phyloP scores from a whole-genome alignment of 2,329 filamentous ascomycete genomes.

The Stachybotrys elegans region DNA sequence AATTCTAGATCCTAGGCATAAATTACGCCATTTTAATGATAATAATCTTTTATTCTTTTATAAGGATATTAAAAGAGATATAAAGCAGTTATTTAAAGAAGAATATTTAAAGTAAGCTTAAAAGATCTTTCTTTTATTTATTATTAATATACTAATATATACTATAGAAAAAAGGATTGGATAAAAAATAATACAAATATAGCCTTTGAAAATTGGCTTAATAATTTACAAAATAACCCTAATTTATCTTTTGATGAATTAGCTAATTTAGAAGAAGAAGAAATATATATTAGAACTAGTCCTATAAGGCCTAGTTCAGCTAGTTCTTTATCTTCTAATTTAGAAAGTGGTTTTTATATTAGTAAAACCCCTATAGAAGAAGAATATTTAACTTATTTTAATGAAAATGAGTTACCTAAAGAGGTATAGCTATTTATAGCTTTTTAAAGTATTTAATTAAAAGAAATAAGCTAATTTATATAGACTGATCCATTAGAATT shows the following conservation, averaged over 20 bases:
- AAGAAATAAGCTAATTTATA: neutral
- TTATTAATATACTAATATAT: neutral
- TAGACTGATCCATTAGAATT: neutral
- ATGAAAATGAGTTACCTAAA: neutral
- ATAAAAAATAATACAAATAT: neutral
- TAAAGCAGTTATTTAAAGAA: neutral
- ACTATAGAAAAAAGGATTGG: conserved; percentile 1
- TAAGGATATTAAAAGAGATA: neutral
- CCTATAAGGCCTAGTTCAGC: neutral
- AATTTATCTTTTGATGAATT: neutral
- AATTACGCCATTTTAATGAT: neutral
- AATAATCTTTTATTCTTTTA: neutral
- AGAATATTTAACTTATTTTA: neutral
- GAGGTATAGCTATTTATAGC: neutral
- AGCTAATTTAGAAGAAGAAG: neutral
- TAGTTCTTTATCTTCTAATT: neutral
- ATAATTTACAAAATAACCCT: neutral
- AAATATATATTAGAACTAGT: neutral
- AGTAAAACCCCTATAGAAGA: neutral
- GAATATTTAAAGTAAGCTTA: neutral
- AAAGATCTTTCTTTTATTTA: neutral
- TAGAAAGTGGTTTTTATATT: neutral
- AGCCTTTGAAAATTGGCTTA: neutral
- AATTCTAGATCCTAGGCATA: neutral
- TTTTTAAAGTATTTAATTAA: neutral